These are phyloP conservation scores for Coccinonectria pachysandricola DNA, from an alignment of 2,329 filamentous ascomycete species.

Conservation along the genomic window DNA sequence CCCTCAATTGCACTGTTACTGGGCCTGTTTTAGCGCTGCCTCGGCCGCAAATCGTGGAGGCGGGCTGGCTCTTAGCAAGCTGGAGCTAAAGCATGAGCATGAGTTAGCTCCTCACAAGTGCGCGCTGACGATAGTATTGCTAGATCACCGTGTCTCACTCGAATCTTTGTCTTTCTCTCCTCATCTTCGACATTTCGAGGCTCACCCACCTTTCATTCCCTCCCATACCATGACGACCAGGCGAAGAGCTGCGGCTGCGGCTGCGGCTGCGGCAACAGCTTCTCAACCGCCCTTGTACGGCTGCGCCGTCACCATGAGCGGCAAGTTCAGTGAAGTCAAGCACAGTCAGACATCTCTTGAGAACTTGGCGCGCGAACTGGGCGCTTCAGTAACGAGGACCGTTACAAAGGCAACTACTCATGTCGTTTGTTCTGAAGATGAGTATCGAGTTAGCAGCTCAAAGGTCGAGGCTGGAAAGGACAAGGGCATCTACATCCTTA, in stretches of 20 bases:
- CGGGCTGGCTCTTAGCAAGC: no score
- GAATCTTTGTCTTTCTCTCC: conserved; percentile 1
- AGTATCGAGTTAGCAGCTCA: conserved; percentile 36
- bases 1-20: no score
- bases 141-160: no score
- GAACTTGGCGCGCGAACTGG: conserved; percentile 34
- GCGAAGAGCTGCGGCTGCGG: conserved; percentile 7
- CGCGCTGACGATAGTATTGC: no score
- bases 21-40: no score
- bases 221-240: no score
- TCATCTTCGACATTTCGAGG: neutral
- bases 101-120: no score
- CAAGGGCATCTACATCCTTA: conserved; percentile 44
- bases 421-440: conserved; percentile 44
- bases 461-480: conserved; percentile 42
- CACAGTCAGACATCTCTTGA: conserved; percentile 42
- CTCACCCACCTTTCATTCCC: no score
- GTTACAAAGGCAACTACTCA: conserved; percentile 44
- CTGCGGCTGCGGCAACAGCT: conserved; percentile 12
- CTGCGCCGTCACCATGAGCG: conserved; percentile 46
- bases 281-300: conserved; percentile 32
- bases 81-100: no score
- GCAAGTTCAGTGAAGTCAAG: conserved; percentile 44
- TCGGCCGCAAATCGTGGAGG: no score
- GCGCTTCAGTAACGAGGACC: conserved; percentile 35